A percentile compares a stretch with the other conserved stretches of the same genome.
These are phyloP conservation scores for Ascochyta pisi DNA, from an alignment of 2,329 filamentous ascomycete species.

Conservation along the genomic window DNA sequence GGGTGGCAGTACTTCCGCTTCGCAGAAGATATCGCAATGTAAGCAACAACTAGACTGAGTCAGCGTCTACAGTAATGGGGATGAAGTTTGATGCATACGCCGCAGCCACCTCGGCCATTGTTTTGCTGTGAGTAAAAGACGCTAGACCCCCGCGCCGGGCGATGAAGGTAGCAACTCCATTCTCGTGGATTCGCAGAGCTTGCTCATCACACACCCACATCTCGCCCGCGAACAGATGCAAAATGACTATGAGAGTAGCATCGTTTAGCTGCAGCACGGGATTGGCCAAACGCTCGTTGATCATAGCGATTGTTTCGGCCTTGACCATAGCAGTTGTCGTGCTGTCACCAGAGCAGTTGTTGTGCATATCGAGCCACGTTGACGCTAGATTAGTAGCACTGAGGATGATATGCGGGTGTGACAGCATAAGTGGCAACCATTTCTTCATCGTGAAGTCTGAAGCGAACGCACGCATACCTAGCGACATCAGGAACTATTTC, in stretches of 20 bases:
- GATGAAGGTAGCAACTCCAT: slow-evolving; percentile 34
- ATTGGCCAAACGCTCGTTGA: slow-evolving; percentile 31
- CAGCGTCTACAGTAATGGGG: neutral
- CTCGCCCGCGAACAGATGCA: slow-evolving; percentile 41
- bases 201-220: slow-evolving; percentile 42
- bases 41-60: slow-evolving; percentile 29
- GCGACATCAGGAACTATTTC: neutral
- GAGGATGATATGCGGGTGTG: slow-evolving; percentile 35
- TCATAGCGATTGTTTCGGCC: slow-evolving; percentile 33
- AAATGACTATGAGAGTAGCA: slow-evolving; percentile 37
- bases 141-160: slow-evolving; percentile 32
- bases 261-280: slow-evolving; percentile 24
- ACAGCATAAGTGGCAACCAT: slow-evolving; percentile 38
- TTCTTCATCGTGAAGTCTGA: slow-evolving; percentile 28
- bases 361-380: slow-evolving; percentile 40
- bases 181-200: slow-evolving; percentile 31
- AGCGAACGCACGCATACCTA: slow-evolving; percentile 33
- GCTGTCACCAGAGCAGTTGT: slow-evolving; percentile 32
- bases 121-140: slow-evolving; percentile 17
- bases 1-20: slow-evolving; percentile 26
- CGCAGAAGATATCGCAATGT: slow-evolving; percentile 40
- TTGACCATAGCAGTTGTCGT: slow-evolving; percentile 35
- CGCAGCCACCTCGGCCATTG: slow-evolving; percentile 29
- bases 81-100: slow-evolving; percentile 25
- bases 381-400: slow-evolving; percentile 34